Evolutionary conservation across 257 asterid species (phyloP).

Genomic region (Nicotiana paniculata): DNA sequence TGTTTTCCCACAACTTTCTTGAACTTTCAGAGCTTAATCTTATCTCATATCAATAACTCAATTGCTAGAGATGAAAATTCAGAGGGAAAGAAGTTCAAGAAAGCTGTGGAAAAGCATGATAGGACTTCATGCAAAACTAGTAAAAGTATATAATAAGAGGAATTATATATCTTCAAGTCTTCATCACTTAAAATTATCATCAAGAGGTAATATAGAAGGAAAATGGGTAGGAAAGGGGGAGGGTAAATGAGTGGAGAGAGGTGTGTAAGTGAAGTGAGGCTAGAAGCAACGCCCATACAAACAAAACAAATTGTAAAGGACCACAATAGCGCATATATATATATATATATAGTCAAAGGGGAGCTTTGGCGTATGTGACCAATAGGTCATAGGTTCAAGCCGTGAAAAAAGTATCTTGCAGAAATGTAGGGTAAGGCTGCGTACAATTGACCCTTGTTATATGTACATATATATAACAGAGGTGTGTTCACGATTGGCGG

Average conservation of each 20-base stretch:
- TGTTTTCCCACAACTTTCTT: constrained; percentile 59
- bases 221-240: no score
- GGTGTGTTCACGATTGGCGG: no score
- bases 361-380: no score
- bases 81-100: constrained; percentile 60
- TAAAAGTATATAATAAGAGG: neutral
- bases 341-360: neutral
- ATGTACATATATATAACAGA: no score
- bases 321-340: constrained; percentile 31
- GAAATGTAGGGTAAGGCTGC: no score
- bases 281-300: neutral
- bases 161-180: neutral
- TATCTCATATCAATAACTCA: no score
- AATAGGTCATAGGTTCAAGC: no score
- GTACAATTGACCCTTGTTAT: no score
- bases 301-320: constrained; percentile 13
- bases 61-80: neutral
- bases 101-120: constrained; percentile 93
- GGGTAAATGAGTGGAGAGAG: neutral
- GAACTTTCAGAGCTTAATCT: constrained; percentile 20
- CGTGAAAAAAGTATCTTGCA: no score
- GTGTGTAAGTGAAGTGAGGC: neutral
- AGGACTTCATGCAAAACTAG: constrained; percentile 27
- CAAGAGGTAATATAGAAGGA: neutral
- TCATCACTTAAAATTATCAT: neutral